These are phyloP conservation scores for Euphorbia peplus DNA, from an alignment of 345 rosid species.

Conservation along the genomic window DNA sequence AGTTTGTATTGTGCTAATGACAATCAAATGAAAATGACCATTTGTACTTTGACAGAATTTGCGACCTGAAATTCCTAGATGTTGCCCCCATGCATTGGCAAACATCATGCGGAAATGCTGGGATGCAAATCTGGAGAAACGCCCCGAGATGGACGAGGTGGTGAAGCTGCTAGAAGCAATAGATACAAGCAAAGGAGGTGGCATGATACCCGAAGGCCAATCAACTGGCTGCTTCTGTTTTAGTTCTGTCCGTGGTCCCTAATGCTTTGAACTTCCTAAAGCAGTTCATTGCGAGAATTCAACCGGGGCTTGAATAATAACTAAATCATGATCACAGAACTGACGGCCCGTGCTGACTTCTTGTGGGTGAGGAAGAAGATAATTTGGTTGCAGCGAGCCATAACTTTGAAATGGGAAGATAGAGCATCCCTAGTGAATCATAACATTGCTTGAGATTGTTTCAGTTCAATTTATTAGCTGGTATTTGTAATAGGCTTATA, in stretches of 20 bases:
- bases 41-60: constrained; percentile 16
- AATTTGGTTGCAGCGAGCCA: neutral
- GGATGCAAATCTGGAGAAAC: constrained; percentile 33
- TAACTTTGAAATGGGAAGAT: constrained; percentile 6
- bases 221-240: constrained; percentile 35
- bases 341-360: constrained; percentile 8
- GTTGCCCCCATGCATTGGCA: constrained; percentile 30
- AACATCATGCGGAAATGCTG: constrained; percentile 30
- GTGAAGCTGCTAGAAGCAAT: constrained; percentile 31
- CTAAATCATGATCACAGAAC: neutral
- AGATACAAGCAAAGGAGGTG: constrained; percentile 36
- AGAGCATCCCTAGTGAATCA: neutral
- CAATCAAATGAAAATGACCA: neutral
- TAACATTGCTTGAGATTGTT: constrained; percentile 4
- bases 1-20: neutral
- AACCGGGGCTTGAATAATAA: constrained; percentile 1
- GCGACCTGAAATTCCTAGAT: constrained; percentile 33
- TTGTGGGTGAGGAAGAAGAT: neutral
- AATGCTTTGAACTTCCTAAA: neutral
- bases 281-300: neutral
- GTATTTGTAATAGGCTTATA: no score
- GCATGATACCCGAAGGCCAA: constrained; percentile 37
- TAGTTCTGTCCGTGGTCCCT: constrained; percentile 26
- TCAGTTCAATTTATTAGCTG: neutral
- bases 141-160: constrained; percentile 36